phyloP scores from a whole-genome alignment of 2,329 filamentous ascomycete species.

The Exophiala calicioides region DNA sequence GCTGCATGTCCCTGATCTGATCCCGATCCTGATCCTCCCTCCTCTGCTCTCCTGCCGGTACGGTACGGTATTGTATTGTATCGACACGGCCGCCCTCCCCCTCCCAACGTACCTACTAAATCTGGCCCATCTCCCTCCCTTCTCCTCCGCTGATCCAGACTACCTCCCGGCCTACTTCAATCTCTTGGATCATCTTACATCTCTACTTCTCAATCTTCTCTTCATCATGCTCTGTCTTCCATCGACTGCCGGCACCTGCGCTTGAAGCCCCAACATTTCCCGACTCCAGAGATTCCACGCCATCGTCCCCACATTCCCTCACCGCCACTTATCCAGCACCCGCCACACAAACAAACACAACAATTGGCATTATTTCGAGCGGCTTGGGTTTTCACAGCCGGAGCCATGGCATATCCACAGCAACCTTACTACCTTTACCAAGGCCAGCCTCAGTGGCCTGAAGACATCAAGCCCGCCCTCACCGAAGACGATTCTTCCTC shows the following conservation, averaged over 20 bases:
- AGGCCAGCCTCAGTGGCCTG: conserved; percentile 44
- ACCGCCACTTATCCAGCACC: conserved; percentile 22
- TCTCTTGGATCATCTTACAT: conserved; percentile 11
- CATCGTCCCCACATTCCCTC: conserved; percentile 22
- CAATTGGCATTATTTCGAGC: conserved; percentile 11
- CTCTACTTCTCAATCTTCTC: conserved; percentile 1
- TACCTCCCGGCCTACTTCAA: conserved; percentile 12
- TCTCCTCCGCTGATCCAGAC: conserved; percentile 7
- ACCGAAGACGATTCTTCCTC: conserved; percentile 56
- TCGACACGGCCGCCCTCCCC: conserved; percentile 1
- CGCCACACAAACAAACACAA: conserved; percentile 19
- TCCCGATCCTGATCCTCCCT: conserved; percentile 10
- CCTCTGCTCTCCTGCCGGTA: conserved; percentile 9
- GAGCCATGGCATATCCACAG: conserved; percentile 46
- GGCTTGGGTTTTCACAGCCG: conserved; percentile 16
- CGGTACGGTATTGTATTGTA: conserved; percentile 27
- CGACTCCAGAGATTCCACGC: conserved; percentile 15
- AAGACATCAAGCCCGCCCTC: conserved; percentile 45
- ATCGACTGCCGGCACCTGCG: conserved; percentile 5
- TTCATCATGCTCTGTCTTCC: conserved; percentile 9
- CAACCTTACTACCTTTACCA: conserved; percentile 44
- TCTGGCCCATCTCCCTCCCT: conserved; percentile 16
- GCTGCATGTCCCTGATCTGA: conserved; percentile 23
- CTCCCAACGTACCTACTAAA: conserved; percentile 20
- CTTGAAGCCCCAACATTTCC: conserved; percentile 5